These are phyloP conservation scores for Sporothrix protearum DNA, from an alignment of 2,329 filamentous ascomycete genomes.

Conservation along the genomic window DNA sequence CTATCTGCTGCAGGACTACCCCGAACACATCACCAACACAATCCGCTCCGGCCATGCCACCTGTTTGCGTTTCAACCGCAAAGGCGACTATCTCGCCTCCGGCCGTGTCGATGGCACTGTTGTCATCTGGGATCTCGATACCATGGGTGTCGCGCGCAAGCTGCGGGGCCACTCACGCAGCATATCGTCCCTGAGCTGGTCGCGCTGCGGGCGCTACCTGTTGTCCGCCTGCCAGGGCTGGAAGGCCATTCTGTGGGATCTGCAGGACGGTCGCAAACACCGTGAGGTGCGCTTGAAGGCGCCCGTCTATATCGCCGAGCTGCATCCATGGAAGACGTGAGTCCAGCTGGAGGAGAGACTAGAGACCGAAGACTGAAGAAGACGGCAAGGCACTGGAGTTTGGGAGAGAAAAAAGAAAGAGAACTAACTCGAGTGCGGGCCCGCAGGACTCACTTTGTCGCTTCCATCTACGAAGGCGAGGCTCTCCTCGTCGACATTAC, in stretches of 20 bases:
- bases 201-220: conserved; percentile 82
- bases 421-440: not conserved
- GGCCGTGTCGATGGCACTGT: conserved; percentile 92
- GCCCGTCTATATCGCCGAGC: conserved; percentile 90
- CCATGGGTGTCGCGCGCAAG: conserved; percentile 93
- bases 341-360: not conserved
- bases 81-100: conserved; percentile 90
- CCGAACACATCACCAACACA: conserved; percentile 82
- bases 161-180: conserved; percentile 88
- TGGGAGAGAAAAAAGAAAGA: not conserved
- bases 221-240: conserved; percentile 93
- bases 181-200: conserved; percentile 95
- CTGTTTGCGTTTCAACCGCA: conserved; percentile 82
- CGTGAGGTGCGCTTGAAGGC: conserved; percentile 88
- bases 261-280: conserved; percentile 65
- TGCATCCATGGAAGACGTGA: conserved; percentile 78
- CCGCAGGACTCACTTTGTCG: conserved; percentile 67
- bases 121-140: conserved; percentile 95
- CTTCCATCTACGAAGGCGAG: conserved; percentile 89
- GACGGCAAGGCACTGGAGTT: no score
- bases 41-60: conserved; percentile 69
- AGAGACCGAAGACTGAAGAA: no score
- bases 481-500: conserved; percentile 82
- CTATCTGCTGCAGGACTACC: conserved; percentile 73
- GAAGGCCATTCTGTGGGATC: conserved; percentile 94